Evolutionary conservation across 306 rosid genomes (phyloP).

Genomic region (Vicia sativa): DNA sequence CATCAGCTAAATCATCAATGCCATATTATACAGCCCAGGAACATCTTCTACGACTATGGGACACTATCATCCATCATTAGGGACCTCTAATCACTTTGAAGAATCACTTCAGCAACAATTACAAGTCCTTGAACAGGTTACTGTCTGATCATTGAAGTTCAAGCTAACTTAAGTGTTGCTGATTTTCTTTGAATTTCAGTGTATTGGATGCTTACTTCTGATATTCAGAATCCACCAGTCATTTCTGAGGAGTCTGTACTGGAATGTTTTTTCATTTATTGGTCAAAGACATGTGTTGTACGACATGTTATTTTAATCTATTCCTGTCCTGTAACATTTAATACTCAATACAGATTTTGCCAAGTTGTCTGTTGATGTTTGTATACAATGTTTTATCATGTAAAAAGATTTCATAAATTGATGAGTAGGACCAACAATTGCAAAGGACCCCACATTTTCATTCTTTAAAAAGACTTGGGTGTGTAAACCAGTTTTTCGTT

Average conservation of each 20-base stretch:
- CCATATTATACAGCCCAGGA: constrained; percentile 35
- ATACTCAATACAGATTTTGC: too few relatives aligned
- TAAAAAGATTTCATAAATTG: too few relatives aligned
- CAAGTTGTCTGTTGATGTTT: too few relatives aligned
- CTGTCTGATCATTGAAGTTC: constrained; percentile 25
- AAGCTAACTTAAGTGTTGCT: constrained; percentile 25
- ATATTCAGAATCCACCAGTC: background rate
- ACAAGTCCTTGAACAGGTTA: constrained; percentile 48
- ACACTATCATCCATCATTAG: constrained; percentile 41
- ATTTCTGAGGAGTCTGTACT: constrained; percentile 18
- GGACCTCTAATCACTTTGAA: constrained; percentile 38
- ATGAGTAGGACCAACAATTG: too few relatives aligned
- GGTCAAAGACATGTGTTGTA: background rate
- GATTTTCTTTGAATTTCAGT: constrained; percentile 25
- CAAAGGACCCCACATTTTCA: too few relatives aligned
- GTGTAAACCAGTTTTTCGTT: too few relatives aligned
- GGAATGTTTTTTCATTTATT: background rate
- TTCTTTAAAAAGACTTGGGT: too few relatives aligned
- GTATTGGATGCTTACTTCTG: constrained; percentile 1
- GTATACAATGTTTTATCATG: too few relatives aligned
- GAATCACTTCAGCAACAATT: constrained; percentile 46
- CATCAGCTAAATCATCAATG: constrained; percentile 33
- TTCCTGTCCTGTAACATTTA: background rate
- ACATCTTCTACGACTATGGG: constrained; percentile 35
- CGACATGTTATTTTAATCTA: background rate